Base-by-base conservation (phyloP, 805 yeast species). In the Candida dajiaensis region DNA sequence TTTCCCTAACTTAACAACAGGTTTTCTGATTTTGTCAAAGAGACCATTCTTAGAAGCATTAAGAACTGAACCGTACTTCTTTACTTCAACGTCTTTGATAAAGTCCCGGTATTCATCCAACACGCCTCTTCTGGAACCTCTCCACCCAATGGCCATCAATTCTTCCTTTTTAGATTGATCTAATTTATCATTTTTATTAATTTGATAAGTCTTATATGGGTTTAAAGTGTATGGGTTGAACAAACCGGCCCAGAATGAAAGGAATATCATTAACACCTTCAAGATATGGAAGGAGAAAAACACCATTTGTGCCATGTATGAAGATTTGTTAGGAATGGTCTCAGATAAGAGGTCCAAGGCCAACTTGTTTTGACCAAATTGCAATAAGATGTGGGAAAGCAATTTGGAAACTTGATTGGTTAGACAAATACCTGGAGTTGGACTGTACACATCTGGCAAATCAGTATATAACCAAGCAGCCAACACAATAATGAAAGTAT, bases 341-440 rank as follows among this genome's bases (percentile, higher is more conserved):
- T 84, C 92, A 25, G 68, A 69, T 41, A 74, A 54, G 40, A 84
- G 64, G 15, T 69, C 68, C 4, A 58, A 61, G 3, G 83, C 83
- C 31, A 79, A 53, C 4, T 63, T 65, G 6, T 64, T 60, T 40
- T 66, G 56, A 16, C 75, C 77, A 50, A 77, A 65, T 19, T 54
- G 46, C 16, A 58, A 51, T 22, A 73, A 57, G 2, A 70, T 20
- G 22, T 54, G 49, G 13, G 65, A 58, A 6, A 59, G 46, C 2
- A 50, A 18, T 45, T 59, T 66, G 6, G 76, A 67, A 23, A 80
- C 47, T 54, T 80, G 78, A 57, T 81, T 83, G 11, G 95, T 84
- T 47, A 89, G 67, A 53, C 90, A 85, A 47, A 81, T 75, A 21
- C 97, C 97, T 0, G 98, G 98, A 4, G 98, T 92, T 41, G 97